Evolutionary conservation across 1,139 yeast species (phyloP).

Genomic region (Hyphopichia buzzinii): DNA sequence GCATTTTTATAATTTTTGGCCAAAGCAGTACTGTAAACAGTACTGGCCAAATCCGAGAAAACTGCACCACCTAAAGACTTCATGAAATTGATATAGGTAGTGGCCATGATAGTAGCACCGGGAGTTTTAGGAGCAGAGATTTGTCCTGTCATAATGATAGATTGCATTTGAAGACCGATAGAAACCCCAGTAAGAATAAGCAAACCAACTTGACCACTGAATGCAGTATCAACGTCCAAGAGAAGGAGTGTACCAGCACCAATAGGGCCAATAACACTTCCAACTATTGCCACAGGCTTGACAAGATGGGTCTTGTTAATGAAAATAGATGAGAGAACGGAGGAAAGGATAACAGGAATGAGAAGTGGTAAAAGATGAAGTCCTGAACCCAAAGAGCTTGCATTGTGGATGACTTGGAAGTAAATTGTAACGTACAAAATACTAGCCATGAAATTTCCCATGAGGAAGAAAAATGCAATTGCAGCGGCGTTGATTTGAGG

Average conservation of each 20-base stretch:
- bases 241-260: conserved; percentile 36
- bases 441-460: conserved; percentile 23
- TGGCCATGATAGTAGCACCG: conserved; percentile 37
- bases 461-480: conserved; percentile 7
- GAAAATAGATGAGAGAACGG: conserved; percentile 27
- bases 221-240: conserved; percentile 28
- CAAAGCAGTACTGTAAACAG: conserved; percentile 32
- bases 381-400: conserved; percentile 38
- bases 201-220: conserved; percentile 31
- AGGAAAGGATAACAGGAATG: conserved; percentile 31
- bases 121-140: conserved; percentile 35
- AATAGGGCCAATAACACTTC: conserved; percentile 25
- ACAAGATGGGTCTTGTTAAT: conserved; percentile 29
- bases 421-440: conserved; percentile 32
- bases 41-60: conserved; percentile 32
- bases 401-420: conserved; percentile 35
- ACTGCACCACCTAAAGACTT: conserved; percentile 34
- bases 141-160: conserved; percentile 28
- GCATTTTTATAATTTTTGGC: conserved; percentile 16
- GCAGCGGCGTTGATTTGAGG: conserved; percentile 9
- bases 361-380: conserved; percentile 36
- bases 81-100: conserved; percentile 29
- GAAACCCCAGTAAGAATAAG: conserved; percentile 32
- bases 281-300: conserved; percentile 29
- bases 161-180: conserved; percentile 30